phyloP scores from a whole-genome alignment of 805 yeast genomes.

The Hagleromyces aurorensis region DNA sequence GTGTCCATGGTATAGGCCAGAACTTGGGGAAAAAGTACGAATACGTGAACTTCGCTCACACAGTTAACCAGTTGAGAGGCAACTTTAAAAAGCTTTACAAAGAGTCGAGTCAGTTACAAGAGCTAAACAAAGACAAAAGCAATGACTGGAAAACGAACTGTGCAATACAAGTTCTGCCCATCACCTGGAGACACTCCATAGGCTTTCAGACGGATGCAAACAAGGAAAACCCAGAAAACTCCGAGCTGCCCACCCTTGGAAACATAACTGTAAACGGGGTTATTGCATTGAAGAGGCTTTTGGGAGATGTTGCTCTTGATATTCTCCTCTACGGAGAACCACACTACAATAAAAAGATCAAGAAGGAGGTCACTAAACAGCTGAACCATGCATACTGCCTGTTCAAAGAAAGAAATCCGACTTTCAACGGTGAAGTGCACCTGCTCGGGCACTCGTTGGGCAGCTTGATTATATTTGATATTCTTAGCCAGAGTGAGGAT shows the following conservation, averaged over 20 bases:
- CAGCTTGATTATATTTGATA: constrained; percentile 73
- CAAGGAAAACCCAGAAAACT: constrained; percentile 33
- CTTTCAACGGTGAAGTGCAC: constrained; percentile 73
- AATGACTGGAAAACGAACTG: constrained; percentile 43
- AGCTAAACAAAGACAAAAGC: constrained; percentile 37
- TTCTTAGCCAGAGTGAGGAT: constrained; percentile 45
- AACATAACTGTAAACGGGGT: constrained; percentile 76
- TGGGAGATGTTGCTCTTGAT: constrained; percentile 85
- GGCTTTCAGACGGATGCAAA: constrained; percentile 47
- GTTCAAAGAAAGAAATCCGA: constrained; percentile 58
- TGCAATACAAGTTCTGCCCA: constrained; percentile 77
- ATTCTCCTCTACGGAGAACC: constrained; percentile 75
- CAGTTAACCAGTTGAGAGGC: constrained; percentile 56
- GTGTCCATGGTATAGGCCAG: constrained; percentile 95
- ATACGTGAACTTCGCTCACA: constrained; percentile 80
- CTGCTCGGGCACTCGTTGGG: constrained; percentile 90
- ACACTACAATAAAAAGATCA: constrained; percentile 51
- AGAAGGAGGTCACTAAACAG: constrained; percentile 51
- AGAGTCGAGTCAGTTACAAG: constrained; percentile 35
- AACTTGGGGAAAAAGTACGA: constrained; percentile 70
- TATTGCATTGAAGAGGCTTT: constrained; percentile 61
- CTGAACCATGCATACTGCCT: constrained; percentile 54
- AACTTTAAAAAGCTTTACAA: constrained; percentile 46
- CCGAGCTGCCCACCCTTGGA: constrained; percentile 50
- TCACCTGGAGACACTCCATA: constrained; percentile 81